phyloP scores from a whole-genome alignment of 1,284 basidiomycete species.

The Boletus chippewaensis region DNA sequence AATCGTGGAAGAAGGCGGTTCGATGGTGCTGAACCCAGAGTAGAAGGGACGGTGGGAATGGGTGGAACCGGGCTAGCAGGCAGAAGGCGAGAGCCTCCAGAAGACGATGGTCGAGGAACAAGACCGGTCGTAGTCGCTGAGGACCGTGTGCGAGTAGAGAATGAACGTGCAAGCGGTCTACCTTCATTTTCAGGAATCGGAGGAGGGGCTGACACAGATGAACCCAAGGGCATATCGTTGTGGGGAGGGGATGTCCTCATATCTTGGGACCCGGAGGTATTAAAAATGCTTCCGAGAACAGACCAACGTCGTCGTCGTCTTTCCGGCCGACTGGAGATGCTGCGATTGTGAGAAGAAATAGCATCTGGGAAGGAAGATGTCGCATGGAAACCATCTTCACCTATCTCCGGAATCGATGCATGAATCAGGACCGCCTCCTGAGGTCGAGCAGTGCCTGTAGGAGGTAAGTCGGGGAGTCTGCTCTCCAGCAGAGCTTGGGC shows the following conservation, averaged over 20 bases:
- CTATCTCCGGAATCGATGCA: conserved; percentile 32
- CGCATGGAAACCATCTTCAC: conserved; percentile 40
- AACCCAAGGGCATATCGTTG: conserved; percentile 16
- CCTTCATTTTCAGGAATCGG: conserved; percentile 16
- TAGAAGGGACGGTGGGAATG: conserved; percentile 29
- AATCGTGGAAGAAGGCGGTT: conserved; percentile 67
- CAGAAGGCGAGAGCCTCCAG: conserved; percentile 10
- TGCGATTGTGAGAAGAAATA: conserved; percentile 31
- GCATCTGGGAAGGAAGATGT: conserved; percentile 47
- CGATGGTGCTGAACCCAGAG: conserved; percentile 36
- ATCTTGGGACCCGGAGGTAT: conserved; percentile 19
- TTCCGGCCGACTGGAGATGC: conserved; percentile 23
- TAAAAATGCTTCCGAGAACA: conserved; percentile 43
- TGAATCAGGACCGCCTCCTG: conserved; percentile 63
- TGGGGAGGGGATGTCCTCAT: conserved; percentile 26
- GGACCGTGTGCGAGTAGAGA: conserved; percentile 20
- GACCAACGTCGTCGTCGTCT: conserved; percentile 37
- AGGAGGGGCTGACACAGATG: conserved; percentile 12
- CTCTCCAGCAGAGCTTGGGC: conserved; percentile 71
- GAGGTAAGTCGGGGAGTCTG: conserved; percentile 64
- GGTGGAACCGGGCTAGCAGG: conserved; percentile 18
- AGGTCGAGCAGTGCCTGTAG: conserved; percentile 53
- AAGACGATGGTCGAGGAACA: conserved; percentile 24
- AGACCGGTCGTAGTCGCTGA: conserved; percentile 7
- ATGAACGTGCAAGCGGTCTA: conserved; percentile 23